Evolutionary conservation across 441 rosid genomes (phyloP), one percentile per base, ranked within the genome.

Genomic region (Populus hybrid): DNA sequence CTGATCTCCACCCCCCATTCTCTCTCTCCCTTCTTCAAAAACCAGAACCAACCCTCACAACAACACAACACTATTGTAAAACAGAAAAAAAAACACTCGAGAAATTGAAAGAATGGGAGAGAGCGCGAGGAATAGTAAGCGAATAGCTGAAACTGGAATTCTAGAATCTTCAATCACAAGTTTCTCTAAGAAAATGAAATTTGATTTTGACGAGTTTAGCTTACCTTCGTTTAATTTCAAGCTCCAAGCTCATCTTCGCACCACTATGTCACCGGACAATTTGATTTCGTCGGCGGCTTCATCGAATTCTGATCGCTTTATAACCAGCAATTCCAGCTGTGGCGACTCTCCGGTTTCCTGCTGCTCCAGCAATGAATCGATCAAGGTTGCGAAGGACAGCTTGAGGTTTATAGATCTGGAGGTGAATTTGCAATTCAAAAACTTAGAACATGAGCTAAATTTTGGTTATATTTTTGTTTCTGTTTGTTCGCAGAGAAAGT

Each of bases 401-500:
- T 72, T 76, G 53, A 81, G 74, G 64, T 76, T 72, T 65, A 71
- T 83, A 86, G 95, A 91, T 91, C 91, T 79, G 67, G 78, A 87
- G 93, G 97, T 89, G 69, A 81, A 74, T 71, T 77, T 80, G 69
- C 63, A 8, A 32, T 66, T 63, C 78, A 46, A 64, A 50, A 69
- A 24, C 61, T 71, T 67, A 36, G 7, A 64, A 81, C 40, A 23
- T 40, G 7, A 24, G 8, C 34, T 23, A 8, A 38, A 40, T 59
- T 67, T 46, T 9, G 23, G 26, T 16, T 32, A 28, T 75, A 28
- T 61, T 23, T 40, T 26, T 24, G 20, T n/a, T 67, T 57, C 30
- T 23, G 14, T 24, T 69, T 53, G 35, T 68, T 53, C 69, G 1
- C 63, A 18, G 46, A 34, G 18, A 57, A 67, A 50, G 46, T 67